Evolutionary conservation across 139 green algal genomes (phyloP), one percentile per base, ranked within the genome.

Genomic region (Yamagishiella unicocca): DNA sequence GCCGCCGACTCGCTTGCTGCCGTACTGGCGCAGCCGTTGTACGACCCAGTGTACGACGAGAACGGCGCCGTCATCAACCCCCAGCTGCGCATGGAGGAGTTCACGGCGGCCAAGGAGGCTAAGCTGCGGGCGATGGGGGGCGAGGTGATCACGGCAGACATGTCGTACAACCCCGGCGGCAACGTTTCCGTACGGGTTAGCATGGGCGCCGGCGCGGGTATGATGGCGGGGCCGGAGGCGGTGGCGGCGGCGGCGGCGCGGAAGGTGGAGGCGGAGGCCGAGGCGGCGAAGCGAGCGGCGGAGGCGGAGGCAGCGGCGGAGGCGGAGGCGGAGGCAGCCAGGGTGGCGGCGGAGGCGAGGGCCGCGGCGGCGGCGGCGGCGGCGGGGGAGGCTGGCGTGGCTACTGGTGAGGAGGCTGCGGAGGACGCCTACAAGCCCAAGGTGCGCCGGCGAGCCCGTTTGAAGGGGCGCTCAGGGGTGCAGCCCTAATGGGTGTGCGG

Each of bases 91-190:
- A 79, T 90, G 4, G 94, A 97, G 84, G 88, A 95, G 66, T 95
- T 97, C 85, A 95, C 94, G 0, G 55, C 88, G 19, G 70, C 73
- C 2, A 95, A 94, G 87, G 94, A 96, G 75, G 87, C 86, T 42
- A 72, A 72, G 37, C 33, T 87, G 42, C 50, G 70, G 27, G 35
- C 70, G 9, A 84, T 87, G 31, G 92, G 90, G 2, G 93, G 83
- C 3, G 91, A 96, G 68, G 88, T 96, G 61, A 95, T 96, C 84
- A 94, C 90, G 2, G 90, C 91, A 27, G 94, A 96, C 61, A 88
- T 78, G 29, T 88, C 71, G 40, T 89, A 91, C 83, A 81, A 84
- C n/a, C 66, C 81, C 4, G 54, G 73, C 25, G 74, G 31, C 21
- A 80, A 85, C 61, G 84, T 72, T 35, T 42, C 27, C 61, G 64